Evolutionary conservation across 192 early-diverging fungal genomes (phyloP).

Genomic region (Coemansia sp.): DNA sequence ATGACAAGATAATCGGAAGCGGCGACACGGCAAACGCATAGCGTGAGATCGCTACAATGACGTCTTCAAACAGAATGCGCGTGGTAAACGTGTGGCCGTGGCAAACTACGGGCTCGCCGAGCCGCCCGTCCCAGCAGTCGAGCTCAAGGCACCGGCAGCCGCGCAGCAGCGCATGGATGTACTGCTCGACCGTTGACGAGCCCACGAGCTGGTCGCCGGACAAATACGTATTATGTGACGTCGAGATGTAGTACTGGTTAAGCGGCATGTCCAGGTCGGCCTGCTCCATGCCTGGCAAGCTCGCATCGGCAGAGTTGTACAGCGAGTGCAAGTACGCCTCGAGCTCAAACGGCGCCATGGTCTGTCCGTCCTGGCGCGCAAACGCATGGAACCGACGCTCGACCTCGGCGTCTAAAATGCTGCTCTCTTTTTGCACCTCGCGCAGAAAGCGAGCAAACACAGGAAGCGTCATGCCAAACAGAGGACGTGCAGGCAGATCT

Average conservation of each 20-base stretch:
- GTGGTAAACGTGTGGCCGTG: constrained; percentile 82
- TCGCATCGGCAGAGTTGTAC: constrained; percentile 27
- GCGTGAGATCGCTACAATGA: constrained; percentile 73
- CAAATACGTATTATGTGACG: constrained; percentile 92
- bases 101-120: constrained; percentile 72
- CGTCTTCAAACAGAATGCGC: constrained; percentile 78
- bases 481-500: constrained; percentile 23
- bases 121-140: constrained; percentile 87
- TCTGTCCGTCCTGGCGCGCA: constrained; percentile 14
- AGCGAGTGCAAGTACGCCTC: constrained; percentile 43
- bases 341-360: constrained; percentile 42
- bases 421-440: constrained; percentile 37
- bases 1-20: constrained; percentile 80
- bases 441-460: constrained; percentile 44
- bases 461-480: constrained; percentile 32
- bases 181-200: constrained; percentile 77
- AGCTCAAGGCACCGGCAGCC: constrained; percentile 91
- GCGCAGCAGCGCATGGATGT: constrained; percentile 78
- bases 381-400: constrained; percentile 35
- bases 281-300: not conserved
- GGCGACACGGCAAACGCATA: constrained; percentile 83
- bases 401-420: constrained; percentile 16
- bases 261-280: constrained; percentile 58
- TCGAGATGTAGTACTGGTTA: constrained; percentile 78
- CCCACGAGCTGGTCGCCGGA: constrained; percentile 79